Evolutionary conservation across 192 early-diverging fungal genomes (phyloP).

Genomic region (Chytriomyces sp.): DNA sequence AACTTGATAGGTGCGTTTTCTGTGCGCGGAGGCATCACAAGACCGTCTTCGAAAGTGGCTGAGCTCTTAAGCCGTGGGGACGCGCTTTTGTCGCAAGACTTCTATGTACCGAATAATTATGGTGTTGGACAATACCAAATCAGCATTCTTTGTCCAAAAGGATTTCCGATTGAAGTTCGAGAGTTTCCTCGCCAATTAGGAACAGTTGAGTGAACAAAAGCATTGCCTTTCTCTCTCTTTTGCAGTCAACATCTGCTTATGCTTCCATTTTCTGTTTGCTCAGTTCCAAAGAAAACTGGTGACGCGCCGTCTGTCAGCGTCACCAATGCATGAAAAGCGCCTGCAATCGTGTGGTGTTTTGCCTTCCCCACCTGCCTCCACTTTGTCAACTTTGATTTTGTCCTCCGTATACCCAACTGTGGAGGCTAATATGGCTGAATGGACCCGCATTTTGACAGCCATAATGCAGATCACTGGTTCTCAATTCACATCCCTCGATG

Average conservation of each 20-base stretch:
- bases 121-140: slow-evolving; percentile 6
- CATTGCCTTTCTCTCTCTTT: not conserved
- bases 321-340: not conserved
- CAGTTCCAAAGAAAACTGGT: slow-evolving; percentile 4
- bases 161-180: slow-evolving; percentile 10
- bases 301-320: not conserved
- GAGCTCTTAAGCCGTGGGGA: not conserved
- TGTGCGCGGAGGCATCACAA: not conserved
- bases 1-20: not conserved
- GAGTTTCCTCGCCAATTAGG: slow-evolving; percentile 12
- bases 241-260: not conserved
- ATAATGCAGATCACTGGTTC: not conserved
- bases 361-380: not conserved
- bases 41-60: not conserved
- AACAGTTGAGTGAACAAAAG: not conserved
- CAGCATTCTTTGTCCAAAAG: slow-evolving; percentile 12
- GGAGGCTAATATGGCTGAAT: not conserved
- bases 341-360: not conserved
- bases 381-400: no score
- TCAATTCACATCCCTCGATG: not conserved
- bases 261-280: no score
- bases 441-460: not conserved
- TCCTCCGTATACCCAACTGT: not conserved
- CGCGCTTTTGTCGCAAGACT: not conserved
- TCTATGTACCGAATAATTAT: not conserved